A percentile compares a stretch with the other conserved stretches of the same genome.
Conservation (phyloP, 352 stramenopile species). For the Globisporangium iwayamae region DNA sequence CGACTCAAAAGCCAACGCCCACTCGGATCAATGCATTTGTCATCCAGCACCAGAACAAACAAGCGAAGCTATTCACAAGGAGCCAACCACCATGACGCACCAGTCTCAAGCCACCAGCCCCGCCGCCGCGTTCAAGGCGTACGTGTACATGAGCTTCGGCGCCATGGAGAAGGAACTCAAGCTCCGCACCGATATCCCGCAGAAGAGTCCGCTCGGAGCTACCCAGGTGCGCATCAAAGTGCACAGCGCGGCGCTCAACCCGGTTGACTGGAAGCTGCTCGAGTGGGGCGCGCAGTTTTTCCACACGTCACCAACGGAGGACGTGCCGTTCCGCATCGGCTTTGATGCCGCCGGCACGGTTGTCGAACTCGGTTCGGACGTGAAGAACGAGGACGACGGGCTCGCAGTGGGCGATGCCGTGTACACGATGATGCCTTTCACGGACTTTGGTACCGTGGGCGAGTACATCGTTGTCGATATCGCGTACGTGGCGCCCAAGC, state of each 20-base stretch:
- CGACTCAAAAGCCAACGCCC: too few species aligned
- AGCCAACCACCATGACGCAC: background rate
- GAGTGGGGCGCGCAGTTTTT: conserved; percentile 15
- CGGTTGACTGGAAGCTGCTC: conserved; percentile 26
- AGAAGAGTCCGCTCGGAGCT: too few species aligned
- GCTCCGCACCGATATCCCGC: too few species aligned
- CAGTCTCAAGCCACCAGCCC: too few species aligned
- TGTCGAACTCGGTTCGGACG: too few species aligned
- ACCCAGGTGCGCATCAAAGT: conserved; percentile 32
- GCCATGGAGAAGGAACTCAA: too few species aligned
- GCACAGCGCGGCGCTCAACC: conserved; percentile 30
- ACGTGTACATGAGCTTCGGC: too few species aligned
- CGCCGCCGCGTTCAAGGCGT: too few species aligned
- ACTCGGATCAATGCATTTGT: too few species aligned
- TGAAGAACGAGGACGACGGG: too few species aligned
- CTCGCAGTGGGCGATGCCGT: background rate
- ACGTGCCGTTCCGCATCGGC: conserved; percentile 33
- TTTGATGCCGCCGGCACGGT: conserved; percentile 3
- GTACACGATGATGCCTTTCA: background rate
- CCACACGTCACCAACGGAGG: conserved; percentile 12
- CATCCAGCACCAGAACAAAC: too few species aligned
- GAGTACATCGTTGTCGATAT: background rate
- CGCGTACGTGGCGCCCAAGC: background rate
- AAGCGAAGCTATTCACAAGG: too few species aligned
- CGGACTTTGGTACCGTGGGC: background rate